A percentile compares a stretch with the other conserved stretches of the same genome.
These are phyloP conservation scores for Eucommia ulmoides DNA, from an alignment of 257 asterid genomes.

Conservation along the genomic window DNA sequence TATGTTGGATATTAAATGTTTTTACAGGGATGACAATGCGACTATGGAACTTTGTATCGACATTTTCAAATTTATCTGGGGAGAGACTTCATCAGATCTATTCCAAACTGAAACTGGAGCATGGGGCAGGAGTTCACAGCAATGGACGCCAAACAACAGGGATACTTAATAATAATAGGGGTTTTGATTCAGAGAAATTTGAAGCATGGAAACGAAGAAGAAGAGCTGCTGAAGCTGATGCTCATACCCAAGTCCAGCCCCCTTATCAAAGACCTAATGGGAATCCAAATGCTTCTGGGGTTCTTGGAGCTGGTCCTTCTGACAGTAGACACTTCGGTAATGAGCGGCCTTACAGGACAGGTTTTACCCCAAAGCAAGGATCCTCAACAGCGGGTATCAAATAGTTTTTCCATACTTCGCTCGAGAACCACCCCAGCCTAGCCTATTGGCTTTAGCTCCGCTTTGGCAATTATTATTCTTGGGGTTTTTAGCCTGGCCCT, in stretches of 20 bases:
- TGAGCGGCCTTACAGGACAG: constrained; percentile 64
- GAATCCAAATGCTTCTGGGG: constrained; percentile 59
- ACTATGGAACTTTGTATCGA: constrained; percentile 88
- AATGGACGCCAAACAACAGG: constrained; percentile 34
- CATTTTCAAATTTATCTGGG: constrained; percentile 79
- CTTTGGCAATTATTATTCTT: too few relatives aligned
- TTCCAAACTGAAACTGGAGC: constrained; percentile 78
- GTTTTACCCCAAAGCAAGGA: constrained; percentile 50
- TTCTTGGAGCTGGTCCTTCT: constrained; percentile 90
- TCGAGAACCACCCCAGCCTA: constrained; percentile 15
- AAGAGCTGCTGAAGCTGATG: constrained; percentile 91
- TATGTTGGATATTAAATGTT: neutral
- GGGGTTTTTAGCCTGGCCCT: constrained; percentile 10
- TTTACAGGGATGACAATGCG: constrained; percentile 80
- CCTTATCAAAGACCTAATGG: constrained; percentile 40
- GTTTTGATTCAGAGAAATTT: constrained; percentile 67
- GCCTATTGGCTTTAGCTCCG: constrained; percentile 16
- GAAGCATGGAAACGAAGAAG: constrained; percentile 97
- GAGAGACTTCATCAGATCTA: constrained; percentile 89
- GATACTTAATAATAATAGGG: constrained; percentile 48
- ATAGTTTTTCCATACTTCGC: constrained; percentile 17
- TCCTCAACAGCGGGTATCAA: constrained; percentile 57
- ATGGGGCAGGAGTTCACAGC: constrained; percentile 47
- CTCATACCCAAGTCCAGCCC: constrained; percentile 44
- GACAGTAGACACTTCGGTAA: constrained; percentile 51